Base-by-base conservation (phyloP, 768 basidiomycete genomes). In the Xerocomellus dryophilus region DNA sequence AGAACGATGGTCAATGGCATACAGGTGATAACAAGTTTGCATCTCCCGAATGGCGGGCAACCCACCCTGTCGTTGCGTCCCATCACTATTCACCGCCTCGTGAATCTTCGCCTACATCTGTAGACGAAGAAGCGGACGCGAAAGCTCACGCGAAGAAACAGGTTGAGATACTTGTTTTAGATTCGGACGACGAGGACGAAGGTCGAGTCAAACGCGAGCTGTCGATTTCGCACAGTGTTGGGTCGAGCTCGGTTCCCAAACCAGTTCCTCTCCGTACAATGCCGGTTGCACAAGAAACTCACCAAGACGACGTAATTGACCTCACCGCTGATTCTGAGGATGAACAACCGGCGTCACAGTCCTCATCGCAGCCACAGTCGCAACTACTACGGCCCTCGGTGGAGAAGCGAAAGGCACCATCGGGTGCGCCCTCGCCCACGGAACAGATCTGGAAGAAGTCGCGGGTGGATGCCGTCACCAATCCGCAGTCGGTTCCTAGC, bases 1-100 rank as follows among this genome's bases (percentile, higher is more conserved):
- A 99, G 70, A 83, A 92, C 6, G 86, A 96, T 66, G 95, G 93
- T 2, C 88, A 95, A 67, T 99, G 97, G 97, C 95, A 97, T 67
- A 93, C 93, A 1, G 74, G 81, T 17, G 93, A 98, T 71, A 81
- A 88, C 74, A 92, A 88, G 70, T 88, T 81, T 63, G 93, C 82
- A 2, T 93, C 91, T 18, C 62, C 74, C 2, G 73, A 69, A 29
- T 97, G 94, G 93, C 82, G 78, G 60, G 77, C 78, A 41, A 60
- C 70, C 0, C 83, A 88, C 67, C 76, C 81, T 12, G 68, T 69
- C 18, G 55, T 64, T 5, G 57, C 54, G 8, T 51, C 61, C 7
- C 61, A 65, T 43, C 47, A 64, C 14, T 53, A 64, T 20, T 58
- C 70, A n/a, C 62, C 74, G 31, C 67, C 73, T 34, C 63, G 63